Percentiles rank a stretch among this genome's conserved stretches.
Conservation (phyloP, 257 asterid species). For the Ilex asprella region DNA sequence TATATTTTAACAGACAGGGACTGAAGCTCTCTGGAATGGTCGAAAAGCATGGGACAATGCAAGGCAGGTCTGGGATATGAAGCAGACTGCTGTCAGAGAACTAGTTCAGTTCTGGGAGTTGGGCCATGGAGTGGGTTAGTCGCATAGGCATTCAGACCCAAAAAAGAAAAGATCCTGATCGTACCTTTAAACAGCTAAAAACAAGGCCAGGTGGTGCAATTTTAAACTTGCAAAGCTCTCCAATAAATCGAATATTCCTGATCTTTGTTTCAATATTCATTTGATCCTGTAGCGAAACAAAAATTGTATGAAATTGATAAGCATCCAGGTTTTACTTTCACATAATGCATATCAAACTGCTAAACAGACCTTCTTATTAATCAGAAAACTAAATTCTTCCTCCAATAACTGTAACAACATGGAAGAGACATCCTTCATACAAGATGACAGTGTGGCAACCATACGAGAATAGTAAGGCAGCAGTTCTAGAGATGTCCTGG, state of each 20-base stretch:
- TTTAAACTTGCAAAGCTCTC: slow-evolving; percentile 98
- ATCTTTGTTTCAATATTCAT: slow-evolving; percentile 97
- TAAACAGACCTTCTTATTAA: slow-evolving; percentile 76
- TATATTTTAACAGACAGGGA: too few species aligned
- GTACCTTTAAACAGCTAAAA: slow-evolving; percentile 91
- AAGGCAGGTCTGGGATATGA: too few species aligned
- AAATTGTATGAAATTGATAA: slow-evolving; percentile 6
- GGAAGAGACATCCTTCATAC: slow-evolving; percentile 90
- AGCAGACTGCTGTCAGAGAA: too few species aligned
- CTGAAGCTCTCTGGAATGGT: too few species aligned
- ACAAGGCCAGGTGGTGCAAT: slow-evolving; percentile 84
- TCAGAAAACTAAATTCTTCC: slow-evolving; percentile 87
- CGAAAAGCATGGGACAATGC: too few species aligned
- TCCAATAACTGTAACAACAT: slow-evolving; percentile 91
- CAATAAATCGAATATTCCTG: slow-evolving; percentile 90
- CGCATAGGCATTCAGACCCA: too few species aligned
- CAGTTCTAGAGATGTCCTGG: slow-evolving; percentile 92
- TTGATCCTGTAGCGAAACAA: slow-evolving; percentile 70
- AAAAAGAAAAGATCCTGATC: not conserved
- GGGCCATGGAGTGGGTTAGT: too few species aligned
- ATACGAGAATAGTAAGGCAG: slow-evolving; percentile 95
- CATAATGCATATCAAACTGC: slow-evolving; percentile 13
- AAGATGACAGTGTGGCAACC: slow-evolving; percentile 91
- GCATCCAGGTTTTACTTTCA: slow-evolving; percentile 10
- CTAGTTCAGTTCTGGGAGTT: too few species aligned